Evolutionary conservation across 2,329 filamentous ascomycete species (phyloP).

Genomic region (Alternaria panax): DNA sequence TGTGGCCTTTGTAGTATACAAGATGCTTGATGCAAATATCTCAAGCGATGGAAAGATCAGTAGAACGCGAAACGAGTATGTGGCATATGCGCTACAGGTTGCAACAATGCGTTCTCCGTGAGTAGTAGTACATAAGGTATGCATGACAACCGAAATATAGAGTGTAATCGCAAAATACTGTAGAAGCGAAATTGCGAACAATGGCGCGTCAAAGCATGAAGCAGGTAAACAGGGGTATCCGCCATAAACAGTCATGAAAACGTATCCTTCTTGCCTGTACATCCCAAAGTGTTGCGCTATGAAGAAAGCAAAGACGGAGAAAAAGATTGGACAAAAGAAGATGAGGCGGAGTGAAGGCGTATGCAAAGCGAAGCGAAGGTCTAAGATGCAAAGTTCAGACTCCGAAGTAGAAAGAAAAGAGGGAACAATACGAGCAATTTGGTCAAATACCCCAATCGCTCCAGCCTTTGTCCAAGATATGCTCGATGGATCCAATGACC

Average conservation of each 20-base stretch:
- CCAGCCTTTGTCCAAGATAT: conserved; percentile 40
- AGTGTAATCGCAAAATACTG: not conserved
- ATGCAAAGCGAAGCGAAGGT: not conserved
- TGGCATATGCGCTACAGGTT: not conserved
- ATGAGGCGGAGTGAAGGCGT: not conserved
- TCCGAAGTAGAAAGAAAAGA: not conserved
- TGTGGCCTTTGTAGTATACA: not conserved
- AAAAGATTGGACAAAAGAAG: not conserved
- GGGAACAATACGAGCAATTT: not conserved
- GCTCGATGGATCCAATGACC: conserved; percentile 38
- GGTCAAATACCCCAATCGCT: conserved; percentile 40
- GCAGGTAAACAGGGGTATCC: conserved; percentile 4
- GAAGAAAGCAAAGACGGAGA: not conserved
- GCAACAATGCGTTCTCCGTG: not conserved
- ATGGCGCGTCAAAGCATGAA: not conserved
- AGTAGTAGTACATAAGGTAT: not conserved
- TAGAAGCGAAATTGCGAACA: not conserved
- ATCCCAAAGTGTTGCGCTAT: not conserved
- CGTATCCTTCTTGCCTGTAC: not conserved
- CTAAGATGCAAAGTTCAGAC: not conserved
- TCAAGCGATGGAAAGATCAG: not conserved
- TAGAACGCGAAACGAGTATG: not conserved
- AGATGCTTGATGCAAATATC: not conserved
- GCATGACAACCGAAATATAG: not conserved
- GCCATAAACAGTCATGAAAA: not conserved